Conservation (phyloP, 1,139 yeast genomes). For the Scheffersomyces parashehatae region DNA sequence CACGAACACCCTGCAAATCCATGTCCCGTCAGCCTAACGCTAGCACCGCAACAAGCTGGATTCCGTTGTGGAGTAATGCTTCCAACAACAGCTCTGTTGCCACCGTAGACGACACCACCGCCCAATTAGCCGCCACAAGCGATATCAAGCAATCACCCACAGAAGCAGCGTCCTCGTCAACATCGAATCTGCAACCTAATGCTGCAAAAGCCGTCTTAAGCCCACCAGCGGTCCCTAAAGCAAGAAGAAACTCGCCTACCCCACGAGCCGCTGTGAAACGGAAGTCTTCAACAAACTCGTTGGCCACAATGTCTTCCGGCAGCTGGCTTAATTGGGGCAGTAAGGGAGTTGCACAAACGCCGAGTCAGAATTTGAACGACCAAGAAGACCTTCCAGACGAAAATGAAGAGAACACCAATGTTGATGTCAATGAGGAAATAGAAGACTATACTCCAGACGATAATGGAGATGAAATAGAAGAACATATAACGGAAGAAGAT, state of each 20-base stretch:
- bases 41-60: constrained; percentile 6
- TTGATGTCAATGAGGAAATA: constrained; percentile 18
- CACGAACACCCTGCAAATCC: too few relatives aligned
- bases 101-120: not conserved
- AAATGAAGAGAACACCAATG: constrained; percentile 3
- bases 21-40: not conserved
- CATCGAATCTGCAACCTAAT: too few relatives aligned
- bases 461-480: constrained; percentile 36
- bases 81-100: not conserved
- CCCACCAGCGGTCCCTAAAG: too few relatives aligned
- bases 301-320: constrained; percentile 21
- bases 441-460: constrained; percentile 28
- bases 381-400: constrained; percentile 3
- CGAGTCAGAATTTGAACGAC: constrained; percentile 6
- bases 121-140: too few relatives aligned
- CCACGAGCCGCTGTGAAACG: constrained; percentile 5
- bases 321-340: constrained; percentile 16
- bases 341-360: not conserved
- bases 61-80: constrained; percentile 6
- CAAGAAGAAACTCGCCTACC: too few relatives aligned
- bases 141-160: too few relatives aligned
- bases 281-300: constrained; percentile 20
- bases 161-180: too few relatives aligned
- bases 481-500: constrained; percentile 21
- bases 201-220: too few relatives aligned